A percentile compares a stretch with the other conserved stretches of the same genome.
These are phyloP conservation scores for Fusarium nodosum DNA, from an alignment of 2,329 filamentous ascomycete species.

Conservation along the genomic window DNA sequence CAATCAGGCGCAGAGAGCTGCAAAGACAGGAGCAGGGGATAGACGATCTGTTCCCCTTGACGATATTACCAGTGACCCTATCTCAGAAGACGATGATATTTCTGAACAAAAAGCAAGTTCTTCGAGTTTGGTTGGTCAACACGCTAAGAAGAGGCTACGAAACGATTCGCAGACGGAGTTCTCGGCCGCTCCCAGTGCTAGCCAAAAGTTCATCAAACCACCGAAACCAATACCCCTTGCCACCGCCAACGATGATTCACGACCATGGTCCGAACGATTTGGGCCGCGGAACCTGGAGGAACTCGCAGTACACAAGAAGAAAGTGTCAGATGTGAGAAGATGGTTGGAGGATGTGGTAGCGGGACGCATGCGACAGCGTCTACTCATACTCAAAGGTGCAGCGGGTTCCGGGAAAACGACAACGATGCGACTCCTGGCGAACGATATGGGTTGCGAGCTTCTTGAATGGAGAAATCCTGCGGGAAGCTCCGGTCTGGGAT, in stretches of 20 bases:
- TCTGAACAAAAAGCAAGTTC: conserved; percentile 63
- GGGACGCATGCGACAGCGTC: conserved; percentile 74
- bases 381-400: conserved; percentile 89
- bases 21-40: conserved; percentile 52
- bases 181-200: conserved; percentile 53
- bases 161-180: conserved; percentile 50
- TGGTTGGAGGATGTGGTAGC: conserved; percentile 84
- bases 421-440: conserved; percentile 82
- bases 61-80: conserved; percentile 68
- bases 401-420: conserved; percentile 95
- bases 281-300: conserved; percentile 82
- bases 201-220: conserved; percentile 67
- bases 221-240: conserved; percentile 50
- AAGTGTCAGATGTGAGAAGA: conserved; percentile 84
- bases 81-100: conserved; percentile 73
- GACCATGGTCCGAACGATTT: conserved; percentile 91
- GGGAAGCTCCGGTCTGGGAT: conserved; percentile 70
- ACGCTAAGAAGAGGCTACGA: conserved; percentile 67
- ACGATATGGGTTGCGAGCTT: conserved; percentile 80
- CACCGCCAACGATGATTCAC: conserved; percentile 65
- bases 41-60: conserved; percentile 55
- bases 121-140: conserved; percentile 68
- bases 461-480: conserved; percentile 93
- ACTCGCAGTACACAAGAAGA: conserved; percentile 93
- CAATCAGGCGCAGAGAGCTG: conserved; percentile 68